Conservation (phyloP, 805 yeast species). For the Lachancea sp. region DNA sequence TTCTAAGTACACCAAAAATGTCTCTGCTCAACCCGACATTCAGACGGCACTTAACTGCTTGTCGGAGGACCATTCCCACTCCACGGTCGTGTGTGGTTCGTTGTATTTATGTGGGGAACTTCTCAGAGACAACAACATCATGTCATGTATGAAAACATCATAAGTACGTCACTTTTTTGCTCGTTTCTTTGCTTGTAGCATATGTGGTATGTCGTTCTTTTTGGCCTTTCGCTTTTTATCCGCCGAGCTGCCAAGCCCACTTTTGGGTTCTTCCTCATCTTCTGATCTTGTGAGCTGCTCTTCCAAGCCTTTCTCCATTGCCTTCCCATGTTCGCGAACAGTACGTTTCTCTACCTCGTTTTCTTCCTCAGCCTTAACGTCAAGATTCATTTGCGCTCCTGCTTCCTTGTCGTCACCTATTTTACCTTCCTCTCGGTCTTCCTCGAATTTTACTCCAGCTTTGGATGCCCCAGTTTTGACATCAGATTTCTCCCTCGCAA, state of each 20-base stretch:
- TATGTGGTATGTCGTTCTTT: background rate
- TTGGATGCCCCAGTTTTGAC: background rate
- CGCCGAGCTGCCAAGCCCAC: background rate
- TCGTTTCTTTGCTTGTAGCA: constrained; percentile 10
- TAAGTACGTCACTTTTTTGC: background rate
- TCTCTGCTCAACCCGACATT: constrained; percentile 23
- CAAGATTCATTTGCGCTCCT: constrained; percentile 5
- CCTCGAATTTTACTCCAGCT: background rate
- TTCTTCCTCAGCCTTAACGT: constrained; percentile 2
- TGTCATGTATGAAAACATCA: background rate
- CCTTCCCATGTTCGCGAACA: constrained; percentile 1
- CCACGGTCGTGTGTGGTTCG: constrained; percentile 61
- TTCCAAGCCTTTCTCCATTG: background rate
- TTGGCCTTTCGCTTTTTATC: background rate
- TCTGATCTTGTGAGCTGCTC: background rate
- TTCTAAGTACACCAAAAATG: constrained; percentile 27
- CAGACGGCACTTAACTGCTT: constrained; percentile 2
- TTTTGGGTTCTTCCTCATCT: background rate
- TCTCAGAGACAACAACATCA: background rate
- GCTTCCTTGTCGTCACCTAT: no score
- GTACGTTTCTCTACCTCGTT: constrained; percentile 1
- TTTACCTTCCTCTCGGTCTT: no score
- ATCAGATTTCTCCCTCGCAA: constrained; percentile 5
- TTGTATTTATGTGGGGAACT: constrained; percentile 60
- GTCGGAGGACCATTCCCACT: background rate